Percentiles rank a stretch among this genome's conserved stretches.
Conservation (phyloP, 495 filamentous ascomycete genomes). For the Apodospora peruviana region DNA sequence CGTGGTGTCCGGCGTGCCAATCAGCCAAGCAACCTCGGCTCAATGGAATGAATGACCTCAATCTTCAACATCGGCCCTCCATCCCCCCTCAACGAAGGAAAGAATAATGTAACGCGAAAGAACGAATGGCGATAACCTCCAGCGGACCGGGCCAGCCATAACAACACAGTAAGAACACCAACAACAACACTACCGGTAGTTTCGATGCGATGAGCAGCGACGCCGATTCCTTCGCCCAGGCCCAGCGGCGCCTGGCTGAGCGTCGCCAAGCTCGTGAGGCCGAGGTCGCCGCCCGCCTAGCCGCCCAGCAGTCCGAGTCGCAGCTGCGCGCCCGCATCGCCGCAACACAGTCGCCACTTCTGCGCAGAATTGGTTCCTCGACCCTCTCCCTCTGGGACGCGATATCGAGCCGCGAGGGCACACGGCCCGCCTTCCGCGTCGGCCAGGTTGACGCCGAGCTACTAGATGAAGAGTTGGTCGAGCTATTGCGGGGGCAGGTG, state of each 20-base stretch:
- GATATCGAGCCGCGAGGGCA: slow-evolving; percentile 71
- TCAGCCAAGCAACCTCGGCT: no score
- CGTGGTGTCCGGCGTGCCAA: no score
- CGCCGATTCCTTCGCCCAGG: slow-evolving; percentile 69
- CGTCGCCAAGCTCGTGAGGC: slow-evolving; percentile 68
- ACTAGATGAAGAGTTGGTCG: slow-evolving; percentile 87
- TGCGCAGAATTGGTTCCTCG: slow-evolving; percentile 49
- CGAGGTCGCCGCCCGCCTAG: slow-evolving; percentile 49
- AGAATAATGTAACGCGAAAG: no score
- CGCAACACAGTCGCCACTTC: slow-evolving; percentile 59
- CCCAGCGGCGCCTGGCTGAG: slow-evolving; percentile 75
- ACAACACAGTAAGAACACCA: neutral
- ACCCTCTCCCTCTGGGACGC: slow-evolving; percentile 60
- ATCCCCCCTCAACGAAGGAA: no score
- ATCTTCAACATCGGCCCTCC: no score
- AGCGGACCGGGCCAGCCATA: no score
- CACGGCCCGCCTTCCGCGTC: slow-evolving; percentile 81
- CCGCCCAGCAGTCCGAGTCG: slow-evolving; percentile 53
- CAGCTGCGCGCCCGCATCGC: slow-evolving; percentile 51
- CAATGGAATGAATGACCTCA: no score
- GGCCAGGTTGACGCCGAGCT: slow-evolving; percentile 96
- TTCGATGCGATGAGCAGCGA: slow-evolving; percentile 52
- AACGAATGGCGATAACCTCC: no score
- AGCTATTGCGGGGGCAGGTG: slow-evolving; percentile 78
- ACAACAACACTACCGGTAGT: neutral